Base-by-base conservation (phyloP, 108 stramenopile genomes). In the Pinguiococcus pyrenoidosus region DNA sequence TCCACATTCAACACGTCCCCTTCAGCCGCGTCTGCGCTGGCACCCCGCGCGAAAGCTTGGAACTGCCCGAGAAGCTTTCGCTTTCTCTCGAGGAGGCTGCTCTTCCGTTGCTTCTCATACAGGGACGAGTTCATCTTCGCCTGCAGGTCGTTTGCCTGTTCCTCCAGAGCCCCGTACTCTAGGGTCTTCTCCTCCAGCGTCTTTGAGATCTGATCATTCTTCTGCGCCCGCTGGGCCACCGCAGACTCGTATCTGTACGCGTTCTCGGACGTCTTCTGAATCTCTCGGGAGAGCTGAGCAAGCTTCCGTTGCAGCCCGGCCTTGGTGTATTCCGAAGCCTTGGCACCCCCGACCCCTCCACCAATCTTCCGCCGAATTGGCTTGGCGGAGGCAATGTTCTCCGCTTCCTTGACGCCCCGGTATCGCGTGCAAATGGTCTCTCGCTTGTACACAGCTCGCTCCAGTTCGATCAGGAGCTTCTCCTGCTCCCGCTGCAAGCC, bases 401-500 rank as follows among this genome's bases (percentile, higher is more conserved):
- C 27, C 46, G 48, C 9, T 56, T 37, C 1, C 61, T 32, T 69
- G 43, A 37, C 48, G 29, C 43, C 60, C 54, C 53, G 40, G 59
- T 54, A 67, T 29, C 79, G 74, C 33, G 69, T 46, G 13, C 78
- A 74, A 42, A 85, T 85, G 41, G 76, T 68, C 28, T 77, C 81
- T 36, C 81, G 73, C 56, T 80, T 83, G 39, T 53, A 36, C 13
- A 85, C 76, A 6, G 82, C 76, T 14, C 70, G 35, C 56, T 82
- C 80, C 79, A 85, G 80, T 27, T 81, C 82, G 46, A 68, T 50
- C 2, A 81, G 35, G 34, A 85, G 61, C 18, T 60, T 36, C 53
- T 82, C 80, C 58, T 84, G 79, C 36, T 81, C 73, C 14, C 78
- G 59, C 36, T 53, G 40, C 39, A 85, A 63, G 8, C 49, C 57